Percentiles rank a stretch among this genome's conserved stretches.
Conservation (phyloP, 495 filamentous ascomycete species). For the Friedmanniomyces endolithicus region DNA sequence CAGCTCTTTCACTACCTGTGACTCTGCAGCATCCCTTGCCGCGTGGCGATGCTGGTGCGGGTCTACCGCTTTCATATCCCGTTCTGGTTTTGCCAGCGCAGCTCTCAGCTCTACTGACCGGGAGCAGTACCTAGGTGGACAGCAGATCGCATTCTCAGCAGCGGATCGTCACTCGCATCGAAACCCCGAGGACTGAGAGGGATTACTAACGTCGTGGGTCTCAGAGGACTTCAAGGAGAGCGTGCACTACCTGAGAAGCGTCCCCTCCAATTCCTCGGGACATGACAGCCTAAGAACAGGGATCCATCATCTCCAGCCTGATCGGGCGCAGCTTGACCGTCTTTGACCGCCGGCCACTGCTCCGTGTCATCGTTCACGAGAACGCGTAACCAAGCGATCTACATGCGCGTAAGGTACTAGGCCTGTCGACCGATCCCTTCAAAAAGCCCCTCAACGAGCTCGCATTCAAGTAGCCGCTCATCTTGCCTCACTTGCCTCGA, state of each 20-base stretch:
- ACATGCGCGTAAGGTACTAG: slow-evolving; percentile 36
- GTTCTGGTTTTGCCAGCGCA: slow-evolving; percentile 3
- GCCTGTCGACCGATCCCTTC: slow-evolving; percentile 31
- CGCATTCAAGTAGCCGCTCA: slow-evolving; percentile 34
- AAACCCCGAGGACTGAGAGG: slow-evolving; percentile 42
- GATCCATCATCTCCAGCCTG: slow-evolving; percentile 29
- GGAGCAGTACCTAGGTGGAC: slow-evolving; percentile 44
- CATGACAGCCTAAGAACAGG: slow-evolving; percentile 29
- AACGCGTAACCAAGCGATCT: slow-evolving; percentile 40
- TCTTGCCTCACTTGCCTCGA: too few species aligned
- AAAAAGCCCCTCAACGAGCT: slow-evolving; percentile 26
- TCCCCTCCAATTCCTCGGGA: slow-evolving; percentile 34
- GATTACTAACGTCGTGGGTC: too few species aligned
- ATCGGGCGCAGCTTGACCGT: slow-evolving; percentile 39
- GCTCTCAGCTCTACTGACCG: slow-evolving; percentile 36
- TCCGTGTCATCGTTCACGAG: slow-evolving; percentile 38
- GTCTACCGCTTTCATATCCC: background rate
- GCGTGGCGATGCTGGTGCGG: too few species aligned
- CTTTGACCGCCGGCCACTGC: slow-evolving; percentile 39
- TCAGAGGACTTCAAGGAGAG: too few species aligned
- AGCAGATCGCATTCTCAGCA: slow-evolving; percentile 40
- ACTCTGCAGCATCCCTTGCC: too few species aligned
- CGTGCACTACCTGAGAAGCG: slow-evolving; percentile 33
- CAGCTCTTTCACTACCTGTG: too few species aligned
- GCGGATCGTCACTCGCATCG: slow-evolving; percentile 38